Base-by-base conservation (phyloP, 441 rosid species). In the Bruguiera hainesii region DNA sequence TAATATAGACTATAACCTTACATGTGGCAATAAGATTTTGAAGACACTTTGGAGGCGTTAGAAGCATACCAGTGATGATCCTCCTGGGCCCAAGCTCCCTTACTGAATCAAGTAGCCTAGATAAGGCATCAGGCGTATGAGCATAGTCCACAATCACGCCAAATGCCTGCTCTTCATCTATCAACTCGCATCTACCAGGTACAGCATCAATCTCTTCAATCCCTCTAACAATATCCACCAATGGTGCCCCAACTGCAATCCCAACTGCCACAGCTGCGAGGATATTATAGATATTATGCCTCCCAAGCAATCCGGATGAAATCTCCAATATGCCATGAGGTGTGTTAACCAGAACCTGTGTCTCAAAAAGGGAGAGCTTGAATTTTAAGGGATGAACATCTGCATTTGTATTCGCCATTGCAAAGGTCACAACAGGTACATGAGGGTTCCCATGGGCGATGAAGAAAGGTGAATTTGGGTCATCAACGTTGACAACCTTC, bases 141-240 rank as follows among this genome's bases (percentile, higher is more conserved):
- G 96, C 95, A 73, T 84, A 81, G 72, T 92, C 99, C 67, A 95
- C 97, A 66, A 89, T 85, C 65, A 92, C 99, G 48, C 98, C 97
- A 77, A 82, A 95, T 67, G 99, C 95, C 77, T 92, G 96, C 72
- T 89, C 96, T 71, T 91, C 98, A 15, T 92, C 99, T 68, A 95
- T 92, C 76, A 92, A 76, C 73, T 95, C 98, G 67, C 96, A 95
- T 80, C 98, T 88, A 21, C 99, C 99, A 2, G 97, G 99, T 66
- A 91, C 97, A 20, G 90, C 89, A 79, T 89, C 97, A 31, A 95
- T 83, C 84, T 95, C 97, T 75, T 95, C 96, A 65, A 91, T 86
- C 70, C 98, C 99, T 80, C 96, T 74, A 52, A 87, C 97, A 77
- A 90, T 86, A 73, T 90, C 97, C 81, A 90, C 96, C 68, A 91